A percentile compares a stretch with the other conserved stretches of the same genome.
phyloP scores from a whole-genome alignment of 2,329 filamentous ascomycete species.

The Penicillium griseofulvum region DNA sequence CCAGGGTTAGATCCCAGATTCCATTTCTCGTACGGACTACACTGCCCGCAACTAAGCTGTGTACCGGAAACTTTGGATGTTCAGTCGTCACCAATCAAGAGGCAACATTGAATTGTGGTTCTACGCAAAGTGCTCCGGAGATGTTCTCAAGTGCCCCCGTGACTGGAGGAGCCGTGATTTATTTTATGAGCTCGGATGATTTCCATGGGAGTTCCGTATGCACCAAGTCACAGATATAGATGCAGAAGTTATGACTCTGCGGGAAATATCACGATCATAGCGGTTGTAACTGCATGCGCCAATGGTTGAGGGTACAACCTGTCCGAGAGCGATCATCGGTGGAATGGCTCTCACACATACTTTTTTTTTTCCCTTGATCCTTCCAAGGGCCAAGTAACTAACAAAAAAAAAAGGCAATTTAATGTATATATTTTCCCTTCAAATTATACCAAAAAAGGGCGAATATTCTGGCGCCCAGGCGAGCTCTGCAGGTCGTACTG shows the following conservation, averaged over 20 bases:
- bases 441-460: neutral
- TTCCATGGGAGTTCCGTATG: constrained; percentile 17
- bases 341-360: constrained; percentile 7
- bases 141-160: neutral
- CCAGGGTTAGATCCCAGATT: neutral
- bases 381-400: neutral
- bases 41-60: neutral
- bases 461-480: constrained; percentile 6
- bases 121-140: neutral
- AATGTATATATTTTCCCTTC: neutral
- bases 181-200: constrained; percentile 12
- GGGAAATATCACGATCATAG: constrained; percentile 16
- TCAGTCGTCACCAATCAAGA: constrained; percentile 4
- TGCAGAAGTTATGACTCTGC: neutral
- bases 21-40: neutral
- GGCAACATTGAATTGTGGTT: neutral
- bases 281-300: constrained; percentile 22
- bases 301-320: constrained; percentile 20
- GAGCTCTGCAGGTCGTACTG: constrained; percentile 17
- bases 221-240: constrained; percentile 4
- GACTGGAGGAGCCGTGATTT: neutral
- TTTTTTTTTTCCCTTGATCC: neutral
- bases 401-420: neutral
- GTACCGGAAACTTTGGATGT: constrained; percentile 2
- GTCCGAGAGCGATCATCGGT: constrained; percentile 15